Conservation (phyloP, 768 basidiomycete species). For the Amanita fuliginea region DNA sequence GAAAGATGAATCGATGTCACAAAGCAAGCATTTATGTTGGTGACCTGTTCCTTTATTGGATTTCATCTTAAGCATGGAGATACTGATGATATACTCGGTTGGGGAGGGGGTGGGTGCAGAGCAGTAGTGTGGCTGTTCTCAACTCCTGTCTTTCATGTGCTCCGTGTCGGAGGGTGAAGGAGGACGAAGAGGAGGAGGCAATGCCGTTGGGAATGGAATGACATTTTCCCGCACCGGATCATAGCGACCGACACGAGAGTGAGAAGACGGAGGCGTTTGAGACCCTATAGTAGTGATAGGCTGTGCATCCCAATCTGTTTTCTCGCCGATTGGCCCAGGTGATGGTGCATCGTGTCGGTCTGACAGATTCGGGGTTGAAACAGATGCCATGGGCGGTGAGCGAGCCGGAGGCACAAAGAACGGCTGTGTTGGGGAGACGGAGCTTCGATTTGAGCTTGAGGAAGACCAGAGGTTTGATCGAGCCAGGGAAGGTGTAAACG, state of each 20-base stretch:
- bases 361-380: neutral
- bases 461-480: slow-evolving; percentile 25
- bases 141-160: neutral
- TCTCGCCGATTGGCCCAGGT: neutral
- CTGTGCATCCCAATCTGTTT: slow-evolving; percentile 1
- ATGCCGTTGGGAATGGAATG: slow-evolving; percentile 8
- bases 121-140: neutral
- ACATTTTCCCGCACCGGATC: slow-evolving; percentile 40
- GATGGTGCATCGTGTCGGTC: neutral
- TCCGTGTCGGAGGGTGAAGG: neutral
- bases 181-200: neutral
- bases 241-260: slow-evolving; percentile 32
- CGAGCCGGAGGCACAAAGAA: slow-evolving; percentile 4
- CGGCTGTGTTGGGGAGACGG: slow-evolving; percentile 13
- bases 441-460: slow-evolving; percentile 19
- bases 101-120: neutral
- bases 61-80: neutral
- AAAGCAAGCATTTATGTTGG: neutral
- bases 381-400: slow-evolving; percentile 6
- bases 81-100: neutral
- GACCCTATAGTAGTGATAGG: slow-evolving; percentile 12
- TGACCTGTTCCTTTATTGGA: neutral
- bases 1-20: neutral
- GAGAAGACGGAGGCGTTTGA: slow-evolving; percentile 14
- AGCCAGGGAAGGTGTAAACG: slow-evolving; percentile 26